Conservation (phyloP, 441 rosid genomes). For the Populus tomentosa region DNA sequence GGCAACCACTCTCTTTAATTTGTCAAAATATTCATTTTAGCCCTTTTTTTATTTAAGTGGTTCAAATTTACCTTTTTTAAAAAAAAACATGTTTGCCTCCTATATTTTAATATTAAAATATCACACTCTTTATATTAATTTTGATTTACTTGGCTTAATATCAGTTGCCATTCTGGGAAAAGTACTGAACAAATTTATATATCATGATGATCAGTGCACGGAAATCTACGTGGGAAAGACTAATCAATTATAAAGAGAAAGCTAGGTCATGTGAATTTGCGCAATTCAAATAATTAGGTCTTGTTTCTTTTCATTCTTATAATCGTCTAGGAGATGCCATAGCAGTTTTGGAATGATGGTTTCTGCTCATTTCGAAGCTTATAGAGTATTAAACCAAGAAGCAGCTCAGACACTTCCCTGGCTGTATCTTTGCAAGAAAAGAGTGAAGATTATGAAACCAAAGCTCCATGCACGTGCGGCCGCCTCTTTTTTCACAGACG, state of each 20-base stretch:
- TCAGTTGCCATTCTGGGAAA: no score
- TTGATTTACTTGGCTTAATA: no score
- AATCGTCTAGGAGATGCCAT: not conserved
- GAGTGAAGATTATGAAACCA: not conserved
- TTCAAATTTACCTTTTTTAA: no score
- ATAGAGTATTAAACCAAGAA: not conserved
- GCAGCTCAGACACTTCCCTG: not conserved
- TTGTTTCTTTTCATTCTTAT: not conserved
- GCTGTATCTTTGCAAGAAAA: slow-evolving; percentile 14
- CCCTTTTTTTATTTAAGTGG: no score
- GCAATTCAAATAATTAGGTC: not conserved
- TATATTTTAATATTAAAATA: no score
- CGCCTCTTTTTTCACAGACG: slow-evolving; percentile 14
- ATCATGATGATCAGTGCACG: not conserved
- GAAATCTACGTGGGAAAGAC: not conserved
- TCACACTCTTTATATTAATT: no score
- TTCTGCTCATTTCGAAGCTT: slow-evolving; percentile 8
- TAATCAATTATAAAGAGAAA: not conserved
- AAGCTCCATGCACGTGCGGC: slow-evolving; percentile 33
- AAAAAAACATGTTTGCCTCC: no score
- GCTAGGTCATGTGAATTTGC: not conserved
- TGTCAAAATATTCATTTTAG: no score
- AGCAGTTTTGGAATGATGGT: slow-evolving; percentile 12
- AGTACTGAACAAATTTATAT: not conserved
- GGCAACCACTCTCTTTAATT: no score